A percentile compares a stretch with the other conserved stretches of the same genome.
These are phyloP conservation scores for Paramecium biaurelia DNA, from an alignment of 73 alveolate genomes.

Conservation along the genomic window DNA sequence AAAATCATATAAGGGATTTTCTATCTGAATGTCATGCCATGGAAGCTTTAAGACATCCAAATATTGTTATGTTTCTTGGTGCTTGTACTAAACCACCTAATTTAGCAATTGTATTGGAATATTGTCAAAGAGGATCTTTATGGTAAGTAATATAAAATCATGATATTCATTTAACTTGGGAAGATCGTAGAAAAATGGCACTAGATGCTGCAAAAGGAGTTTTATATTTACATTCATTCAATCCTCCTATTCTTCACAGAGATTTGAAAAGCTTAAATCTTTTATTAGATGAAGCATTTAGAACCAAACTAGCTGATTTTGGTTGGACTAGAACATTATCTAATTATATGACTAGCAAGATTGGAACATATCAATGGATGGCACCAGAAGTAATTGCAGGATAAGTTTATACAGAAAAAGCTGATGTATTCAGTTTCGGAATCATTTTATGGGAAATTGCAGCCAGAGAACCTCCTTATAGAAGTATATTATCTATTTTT, in stretches of 20 bases:
- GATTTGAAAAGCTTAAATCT: constrained; percentile 97
- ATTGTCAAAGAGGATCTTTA: constrained; percentile 94
- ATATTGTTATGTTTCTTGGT: constrained; percentile 92
- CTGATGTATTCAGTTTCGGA: constrained; percentile 99
- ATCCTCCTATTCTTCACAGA: constrained; percentile 96
- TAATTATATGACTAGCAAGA: constrained; percentile 94
- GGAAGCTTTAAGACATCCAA: constrained; percentile 98
- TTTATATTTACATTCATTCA: constrained; percentile 92
- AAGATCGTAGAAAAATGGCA: constrained; percentile 92
- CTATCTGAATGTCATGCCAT: constrained; percentile 95
- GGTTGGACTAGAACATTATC: constrained; percentile 97
- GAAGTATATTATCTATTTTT: constrained; percentile 37
- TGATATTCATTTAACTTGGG: constrained; percentile 84
- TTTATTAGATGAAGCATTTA: constrained; percentile 91
- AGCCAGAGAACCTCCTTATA: constrained; percentile 98
- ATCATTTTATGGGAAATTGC: constrained; percentile 98
- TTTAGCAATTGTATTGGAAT: constrained; percentile 91
- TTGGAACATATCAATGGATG: constrained; percentile 99
- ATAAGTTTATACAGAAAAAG: constrained; percentile 94
- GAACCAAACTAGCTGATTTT: constrained; percentile 98
- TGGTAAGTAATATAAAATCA: constrained; percentile 93
- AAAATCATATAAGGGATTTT: constrained; percentile 92
- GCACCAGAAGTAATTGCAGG: constrained; percentile 99
- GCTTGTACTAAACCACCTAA: constrained; percentile 96
- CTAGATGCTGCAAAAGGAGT: constrained; percentile 98